Conservation (phyloP, 108 stramenopile genomes). For the Aureococcus anophagefferens region DNA sequence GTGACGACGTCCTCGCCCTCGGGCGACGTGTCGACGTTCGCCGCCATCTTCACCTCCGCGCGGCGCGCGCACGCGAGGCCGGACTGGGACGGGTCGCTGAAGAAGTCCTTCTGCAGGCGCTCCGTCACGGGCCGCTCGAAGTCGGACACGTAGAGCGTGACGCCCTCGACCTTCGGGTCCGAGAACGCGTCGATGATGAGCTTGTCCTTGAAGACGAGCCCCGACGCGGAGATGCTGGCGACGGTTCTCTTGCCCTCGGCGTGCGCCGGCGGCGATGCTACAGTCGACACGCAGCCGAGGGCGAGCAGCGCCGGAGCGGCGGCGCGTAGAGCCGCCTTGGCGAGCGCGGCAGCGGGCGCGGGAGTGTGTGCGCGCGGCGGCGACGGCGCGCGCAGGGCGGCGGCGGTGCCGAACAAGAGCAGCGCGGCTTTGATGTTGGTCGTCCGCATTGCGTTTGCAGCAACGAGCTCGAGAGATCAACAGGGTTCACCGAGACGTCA, state of each 20-base stretch:
- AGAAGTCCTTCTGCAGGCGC: constrained; percentile 55
- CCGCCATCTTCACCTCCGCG: constrained; percentile 51
- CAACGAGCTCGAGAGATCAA: too few relatives aligned
- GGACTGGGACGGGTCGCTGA: constrained; percentile 69
- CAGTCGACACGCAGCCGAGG: too few relatives aligned
- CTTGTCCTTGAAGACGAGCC: constrained; percentile 66
- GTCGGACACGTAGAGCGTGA: constrained; percentile 73
- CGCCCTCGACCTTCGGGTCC: constrained; percentile 67
- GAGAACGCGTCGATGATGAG: constrained; percentile 42
- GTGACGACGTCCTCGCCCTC: constrained; percentile 76
- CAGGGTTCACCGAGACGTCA: too few relatives aligned
- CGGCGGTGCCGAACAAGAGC: too few relatives aligned
- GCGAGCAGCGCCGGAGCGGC: too few relatives aligned
- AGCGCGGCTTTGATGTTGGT: too few relatives aligned
- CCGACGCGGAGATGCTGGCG: constrained; percentile 61
- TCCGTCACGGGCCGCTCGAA: constrained; percentile 81
- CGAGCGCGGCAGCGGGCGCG: too few relatives aligned
- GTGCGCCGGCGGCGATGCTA: too few relatives aligned
- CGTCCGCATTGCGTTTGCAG: too few relatives aligned
- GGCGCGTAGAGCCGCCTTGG: too few relatives aligned
- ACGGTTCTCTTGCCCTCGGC: constrained; percentile 14
- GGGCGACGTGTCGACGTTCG: constrained; percentile 52
- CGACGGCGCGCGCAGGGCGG: too few relatives aligned
- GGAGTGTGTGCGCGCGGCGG: too few relatives aligned
- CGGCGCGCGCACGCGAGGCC: constrained; percentile 68